Evolutionary conservation across 495 filamentous ascomycete genomes (phyloP).

Genomic region (Neurospora sp.): DNA sequence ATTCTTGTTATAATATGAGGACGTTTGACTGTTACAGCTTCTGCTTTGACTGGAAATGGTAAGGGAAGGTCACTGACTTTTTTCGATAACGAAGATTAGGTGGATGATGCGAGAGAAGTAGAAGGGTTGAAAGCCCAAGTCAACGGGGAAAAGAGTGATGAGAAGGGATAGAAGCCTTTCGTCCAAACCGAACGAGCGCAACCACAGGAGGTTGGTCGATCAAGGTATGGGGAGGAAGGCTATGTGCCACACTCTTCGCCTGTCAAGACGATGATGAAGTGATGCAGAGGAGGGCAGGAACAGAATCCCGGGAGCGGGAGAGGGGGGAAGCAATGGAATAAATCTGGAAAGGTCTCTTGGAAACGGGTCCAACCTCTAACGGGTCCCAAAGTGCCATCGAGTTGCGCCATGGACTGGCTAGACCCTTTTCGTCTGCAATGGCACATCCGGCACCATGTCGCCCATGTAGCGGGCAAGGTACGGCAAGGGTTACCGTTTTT

Average conservation of each 20-base stretch:
- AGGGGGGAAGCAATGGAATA: not conserved
- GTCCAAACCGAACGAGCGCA: constrained; percentile 1
- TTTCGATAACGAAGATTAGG: not conserved
- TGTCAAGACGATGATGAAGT: not conserved
- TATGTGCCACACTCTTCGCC: not conserved
- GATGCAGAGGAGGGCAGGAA: not conserved
- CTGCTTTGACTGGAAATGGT: not conserved
- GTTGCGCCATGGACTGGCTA: not conserved
- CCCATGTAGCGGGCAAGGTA: not conserved
- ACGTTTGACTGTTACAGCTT: not conserved
- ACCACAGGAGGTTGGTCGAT: not conserved
- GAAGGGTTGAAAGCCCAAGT: not conserved
- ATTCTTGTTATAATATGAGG: not conserved
- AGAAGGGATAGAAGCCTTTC: not conserved
- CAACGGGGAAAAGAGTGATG: not conserved
- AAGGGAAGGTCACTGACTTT: not conserved
- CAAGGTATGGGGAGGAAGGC: not conserved
- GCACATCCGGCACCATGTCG: not conserved
- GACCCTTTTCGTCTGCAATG: not conserved
- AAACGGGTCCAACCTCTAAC: not conserved
- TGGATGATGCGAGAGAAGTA: not conserved
- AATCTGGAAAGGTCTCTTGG: not conserved
- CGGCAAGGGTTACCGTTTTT: not conserved
- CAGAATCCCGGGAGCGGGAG: not conserved
- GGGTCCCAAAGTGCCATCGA: not conserved